Conservation (phyloP, 495 filamentous ascomycete genomes). For the Neurospora hispaniola region DNA sequence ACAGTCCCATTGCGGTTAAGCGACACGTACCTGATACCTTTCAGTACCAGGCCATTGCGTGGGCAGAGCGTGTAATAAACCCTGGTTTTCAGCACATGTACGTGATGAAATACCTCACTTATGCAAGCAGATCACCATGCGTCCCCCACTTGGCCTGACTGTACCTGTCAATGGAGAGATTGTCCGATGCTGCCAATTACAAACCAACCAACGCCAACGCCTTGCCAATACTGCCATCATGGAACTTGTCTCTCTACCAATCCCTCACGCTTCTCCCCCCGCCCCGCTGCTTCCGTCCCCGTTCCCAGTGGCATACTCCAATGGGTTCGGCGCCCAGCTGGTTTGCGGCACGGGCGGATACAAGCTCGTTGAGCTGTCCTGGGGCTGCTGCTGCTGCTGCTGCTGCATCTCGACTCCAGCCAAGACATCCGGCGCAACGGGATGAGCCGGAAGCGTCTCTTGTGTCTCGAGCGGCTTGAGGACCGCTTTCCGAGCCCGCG, state of each 20-base stretch:
- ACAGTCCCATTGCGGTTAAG: background rate
- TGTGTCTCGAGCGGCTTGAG: background rate
- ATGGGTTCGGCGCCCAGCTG: background rate
- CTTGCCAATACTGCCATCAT: background rate
- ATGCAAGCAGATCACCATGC: background rate
- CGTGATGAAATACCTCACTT: background rate
- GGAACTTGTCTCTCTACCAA: background rate
- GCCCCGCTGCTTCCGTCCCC: background rate
- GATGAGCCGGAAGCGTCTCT: background rate
- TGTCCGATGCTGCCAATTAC: background rate
- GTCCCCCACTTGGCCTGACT: background rate
- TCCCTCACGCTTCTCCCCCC: background rate
- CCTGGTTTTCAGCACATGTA: background rate
- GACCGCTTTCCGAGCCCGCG: background rate
- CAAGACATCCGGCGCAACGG: background rate
- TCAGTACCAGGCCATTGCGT: background rate
- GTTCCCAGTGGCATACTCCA: background rate
- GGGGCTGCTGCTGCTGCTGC: background rate
- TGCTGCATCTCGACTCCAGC: background rate
- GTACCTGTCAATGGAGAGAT: background rate
- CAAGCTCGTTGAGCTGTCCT: background rate
- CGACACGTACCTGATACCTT: background rate
- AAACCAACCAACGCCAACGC: background rate
- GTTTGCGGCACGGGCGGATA: background rate
- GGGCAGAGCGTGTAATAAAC: background rate